phyloP scores from a whole-genome alignment of 768 basidiomycete species.

The Glaciozyma martinii region DNA sequence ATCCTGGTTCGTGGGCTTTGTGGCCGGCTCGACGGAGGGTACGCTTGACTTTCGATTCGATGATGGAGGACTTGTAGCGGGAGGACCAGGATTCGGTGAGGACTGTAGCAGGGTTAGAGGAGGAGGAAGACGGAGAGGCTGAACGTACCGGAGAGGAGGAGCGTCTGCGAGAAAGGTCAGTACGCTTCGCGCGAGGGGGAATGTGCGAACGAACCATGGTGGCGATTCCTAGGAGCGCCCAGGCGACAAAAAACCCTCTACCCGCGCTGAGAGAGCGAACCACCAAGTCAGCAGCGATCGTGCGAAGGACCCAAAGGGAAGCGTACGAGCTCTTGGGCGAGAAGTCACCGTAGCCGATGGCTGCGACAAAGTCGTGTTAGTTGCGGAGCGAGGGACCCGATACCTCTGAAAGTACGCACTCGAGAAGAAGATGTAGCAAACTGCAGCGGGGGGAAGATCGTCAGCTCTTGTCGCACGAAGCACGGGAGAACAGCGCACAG shows the following conservation, averaged over 20 bases:
- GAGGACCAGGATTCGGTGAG: slow-evolving; percentile 58
- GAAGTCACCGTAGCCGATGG: slow-evolving; percentile 10
- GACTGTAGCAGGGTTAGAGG: slow-evolving; percentile 42
- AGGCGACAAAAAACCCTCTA: slow-evolving; percentile 64
- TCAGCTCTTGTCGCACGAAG: no score
- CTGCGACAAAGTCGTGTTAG: not conserved
- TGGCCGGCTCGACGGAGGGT: not conserved
- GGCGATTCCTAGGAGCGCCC: slow-evolving; percentile 67
- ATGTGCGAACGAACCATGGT: slow-evolving; percentile 45
- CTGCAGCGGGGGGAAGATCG: no score
- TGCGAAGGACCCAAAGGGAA: not conserved
- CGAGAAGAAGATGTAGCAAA: slow-evolving; percentile 33
- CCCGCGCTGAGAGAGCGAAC: slow-evolving; percentile 45
- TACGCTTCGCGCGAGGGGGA: not conserved
- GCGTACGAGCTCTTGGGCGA: slow-evolving; percentile 1
- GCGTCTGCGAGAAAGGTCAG: slow-evolving; percentile 41
- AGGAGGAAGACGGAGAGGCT: not conserved
- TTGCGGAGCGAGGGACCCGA: not conserved
- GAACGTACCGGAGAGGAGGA: slow-evolving; percentile 56
- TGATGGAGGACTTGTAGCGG: slow-evolving; percentile 47
- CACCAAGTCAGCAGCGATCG: no score
- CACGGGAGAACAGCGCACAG: not conserved
- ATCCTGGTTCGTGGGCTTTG: not conserved
- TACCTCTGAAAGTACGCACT: slow-evolving; percentile 18
- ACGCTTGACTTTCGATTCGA: not conserved